A percentile compares a stretch with the other conserved stretches of the same genome.
phyloP scores from a whole-genome alignment of 208 protist species.

The Trypanosoma caninum region DNA sequence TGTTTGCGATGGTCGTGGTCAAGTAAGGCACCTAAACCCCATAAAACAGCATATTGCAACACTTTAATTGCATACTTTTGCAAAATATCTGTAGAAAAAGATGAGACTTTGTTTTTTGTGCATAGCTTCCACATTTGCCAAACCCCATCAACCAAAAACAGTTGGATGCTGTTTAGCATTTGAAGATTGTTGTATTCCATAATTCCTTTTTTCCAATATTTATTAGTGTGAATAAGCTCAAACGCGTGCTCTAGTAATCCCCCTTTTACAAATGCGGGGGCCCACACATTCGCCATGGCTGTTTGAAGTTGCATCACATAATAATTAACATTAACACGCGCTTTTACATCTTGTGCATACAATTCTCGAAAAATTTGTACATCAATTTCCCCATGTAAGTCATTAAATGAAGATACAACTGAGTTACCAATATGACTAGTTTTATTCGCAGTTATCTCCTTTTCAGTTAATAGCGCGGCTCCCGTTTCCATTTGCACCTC shows the following conservation, averaged over 20 bases:
- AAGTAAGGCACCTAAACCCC: conserved; percentile 91
- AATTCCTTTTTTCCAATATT: conserved; percentile 75
- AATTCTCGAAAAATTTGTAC: not conserved
- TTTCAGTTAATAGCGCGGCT: not conserved
- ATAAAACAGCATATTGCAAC: conserved; percentile 94
- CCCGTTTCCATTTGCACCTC: not conserved
- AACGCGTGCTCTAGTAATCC: conserved; percentile 85
- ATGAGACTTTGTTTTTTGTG: conserved; percentile 41
- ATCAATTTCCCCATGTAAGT: not conserved
- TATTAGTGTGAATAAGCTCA: conserved; percentile 39
- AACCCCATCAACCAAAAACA: conserved; percentile 91
- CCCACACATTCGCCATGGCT: conserved; percentile 76
- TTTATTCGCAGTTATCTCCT: not conserved
- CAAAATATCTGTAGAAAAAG: conserved; percentile 27
- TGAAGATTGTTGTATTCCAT: conserved; percentile 94
- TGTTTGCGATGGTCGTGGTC: conserved; percentile 47
- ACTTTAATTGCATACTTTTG: conserved; percentile 63
- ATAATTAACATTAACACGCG: conserved; percentile 13
- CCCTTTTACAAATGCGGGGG: conserved; percentile 70
- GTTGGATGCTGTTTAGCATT: conserved; percentile 89
- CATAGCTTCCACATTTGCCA: conserved; percentile 90
- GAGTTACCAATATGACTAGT: not conserved
- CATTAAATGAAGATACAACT: not conserved
- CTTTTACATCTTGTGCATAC: not conserved
- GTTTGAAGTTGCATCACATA: conserved; percentile 82